A percentile compares a stretch with the other conserved stretches of the same genome.
Conservation (phyloP, 2,329 filamentous ascomycete genomes). For the Ascochyta pisi region DNA sequence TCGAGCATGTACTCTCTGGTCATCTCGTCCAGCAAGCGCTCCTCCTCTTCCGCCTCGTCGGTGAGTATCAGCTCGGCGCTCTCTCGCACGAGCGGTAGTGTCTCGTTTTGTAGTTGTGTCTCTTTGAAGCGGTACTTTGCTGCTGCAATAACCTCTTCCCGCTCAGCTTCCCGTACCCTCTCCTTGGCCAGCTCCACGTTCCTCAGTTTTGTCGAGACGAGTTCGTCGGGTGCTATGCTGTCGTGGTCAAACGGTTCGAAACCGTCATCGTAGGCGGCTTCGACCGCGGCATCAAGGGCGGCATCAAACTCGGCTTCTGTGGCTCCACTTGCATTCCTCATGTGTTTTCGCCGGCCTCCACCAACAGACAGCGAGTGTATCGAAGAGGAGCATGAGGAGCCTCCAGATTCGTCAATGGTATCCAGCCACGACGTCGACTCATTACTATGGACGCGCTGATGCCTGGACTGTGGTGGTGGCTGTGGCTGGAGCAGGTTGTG, state of each 20-base stretch:
- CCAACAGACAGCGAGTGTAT: constrained; percentile 81
- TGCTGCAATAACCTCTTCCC: constrained; percentile 68
- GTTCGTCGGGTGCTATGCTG: constrained; percentile 49
- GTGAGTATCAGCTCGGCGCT: constrained; percentile 45
- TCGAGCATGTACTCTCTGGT: constrained; percentile 82
- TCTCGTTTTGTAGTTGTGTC: constrained; percentile 55
- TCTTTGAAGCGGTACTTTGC: constrained; percentile 66
- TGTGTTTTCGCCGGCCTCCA: constrained; percentile 71
- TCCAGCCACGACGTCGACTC: constrained; percentile 93
- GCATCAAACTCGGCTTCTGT: constrained; percentile 93
- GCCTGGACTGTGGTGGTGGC: constrained; percentile 26
- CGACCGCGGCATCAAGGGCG: constrained; percentile 91
- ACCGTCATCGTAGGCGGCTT: constrained; percentile 93
- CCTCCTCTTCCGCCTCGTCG: constrained; percentile 57
- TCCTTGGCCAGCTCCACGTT: constrained; percentile 80
- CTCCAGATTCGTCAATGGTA: constrained; percentile 88
- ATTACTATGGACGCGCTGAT: constrained; percentile 67
- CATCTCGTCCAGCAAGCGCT: constrained; percentile 78
- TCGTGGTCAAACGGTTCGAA: constrained; percentile 72
- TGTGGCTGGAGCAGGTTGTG: constrained; percentile 32
- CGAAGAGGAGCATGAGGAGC: constrained; percentile 75
- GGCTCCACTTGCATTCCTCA: constrained; percentile 70
- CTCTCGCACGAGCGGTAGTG: constrained; percentile 47
- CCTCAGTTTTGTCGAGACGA: constrained; percentile 51
- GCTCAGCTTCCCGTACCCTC: constrained; percentile 74